Base-by-base conservation (phyloP, 2,329 filamentous ascomycete genomes). In the Cladosporium sp. region DNA sequence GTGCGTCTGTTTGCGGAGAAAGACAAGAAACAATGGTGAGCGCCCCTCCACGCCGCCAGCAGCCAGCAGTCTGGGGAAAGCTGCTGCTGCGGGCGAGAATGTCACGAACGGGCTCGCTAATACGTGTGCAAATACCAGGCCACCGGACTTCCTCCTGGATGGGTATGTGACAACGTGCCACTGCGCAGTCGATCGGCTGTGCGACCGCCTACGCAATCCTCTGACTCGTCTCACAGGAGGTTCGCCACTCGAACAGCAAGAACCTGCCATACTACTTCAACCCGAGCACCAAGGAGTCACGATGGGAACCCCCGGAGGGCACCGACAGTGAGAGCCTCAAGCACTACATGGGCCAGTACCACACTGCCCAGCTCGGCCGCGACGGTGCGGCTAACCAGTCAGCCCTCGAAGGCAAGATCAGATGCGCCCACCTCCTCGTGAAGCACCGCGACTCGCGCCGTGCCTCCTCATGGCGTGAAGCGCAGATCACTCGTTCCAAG, bases 201-300 rank as follows among this genome's bases (percentile, higher is more conserved):
- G 36, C 42, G 24, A 58, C 53, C 35, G 36, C 19, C 55, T 44
- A 44, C 42, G 22, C 47, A 51, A 35, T 15, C 34, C 15, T 56
- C 57, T 59, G 45, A 59, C 51, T 8, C 32, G 20, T 48, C 44
- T 39, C 57, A 25, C 48, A 60, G 58, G 94, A 97, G 78, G 91
- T 99, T 71, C 91, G 94, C 74, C 91, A 95, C 78, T 96, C 91
- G 75, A 96, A 97, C 80, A 96, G 91, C 75, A 97, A 97, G 80
- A 96, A 96, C 77, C 88, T 97, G 35, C 94, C 94, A 36, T 99
- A 99, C 81, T 99, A 97, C 80, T 97, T 97, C 87, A 95, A 97
- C 77, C 80, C 88, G 45, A 78, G 77, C 65, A 90, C 91, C 62
- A 93, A 92, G 74, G 86, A 91, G 72, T 97, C 94, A 62, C 85